Base-by-base conservation (phyloP, 2,329 filamentous ascomycete genomes). In the Alternaria arborescens region DNA sequence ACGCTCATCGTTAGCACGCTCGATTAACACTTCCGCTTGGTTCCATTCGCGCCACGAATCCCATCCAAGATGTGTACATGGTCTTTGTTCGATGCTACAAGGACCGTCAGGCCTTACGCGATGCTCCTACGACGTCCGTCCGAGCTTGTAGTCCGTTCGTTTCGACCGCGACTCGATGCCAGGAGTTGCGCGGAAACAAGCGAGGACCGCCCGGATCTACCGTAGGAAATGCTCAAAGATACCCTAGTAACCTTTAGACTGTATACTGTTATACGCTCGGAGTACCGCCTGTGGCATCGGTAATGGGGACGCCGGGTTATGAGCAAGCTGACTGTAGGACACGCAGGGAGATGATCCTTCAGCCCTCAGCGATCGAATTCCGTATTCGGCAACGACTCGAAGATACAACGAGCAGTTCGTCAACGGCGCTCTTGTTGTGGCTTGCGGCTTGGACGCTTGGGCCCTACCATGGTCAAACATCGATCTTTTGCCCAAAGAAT, bases 241-340 rank as follows among this genome's bases (percentile, higher is more conserved):
- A 54, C 42, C 55, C 52, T 62, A 63, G 62, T 46, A 58, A 55
- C 30, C 16, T 50, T 22, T 47, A 40, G 56, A 56, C 54, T 55
- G 44, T 44, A 41, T 55, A 50, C 48, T 52, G 12, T 50, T 65
- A 64, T 62, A 64, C 61, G 56, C 59, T 58, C 55, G 56, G 54
- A 58, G 36, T 38, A 43, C 58, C 58, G 58, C 48, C 56, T 38
- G 54, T 62, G 52, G 59, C 54, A 61, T 67, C 70, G 70, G 69
- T 60, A 62, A 62, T 69, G 62, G 70, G 67, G 67, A 61, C 60
- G 55, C 70, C 69, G 67, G 55, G 60, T 57, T 55, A 57, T 46
- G 46, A 54, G 43, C 53, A 60, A 50, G 61, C 60, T 65, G 62
- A 69, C 65, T 64, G 61, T 53, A 38, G 58, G 50, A 54, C 59